Conservation (phyloP, 257 asterid genomes). For the Buddleja alternifolia region DNA sequence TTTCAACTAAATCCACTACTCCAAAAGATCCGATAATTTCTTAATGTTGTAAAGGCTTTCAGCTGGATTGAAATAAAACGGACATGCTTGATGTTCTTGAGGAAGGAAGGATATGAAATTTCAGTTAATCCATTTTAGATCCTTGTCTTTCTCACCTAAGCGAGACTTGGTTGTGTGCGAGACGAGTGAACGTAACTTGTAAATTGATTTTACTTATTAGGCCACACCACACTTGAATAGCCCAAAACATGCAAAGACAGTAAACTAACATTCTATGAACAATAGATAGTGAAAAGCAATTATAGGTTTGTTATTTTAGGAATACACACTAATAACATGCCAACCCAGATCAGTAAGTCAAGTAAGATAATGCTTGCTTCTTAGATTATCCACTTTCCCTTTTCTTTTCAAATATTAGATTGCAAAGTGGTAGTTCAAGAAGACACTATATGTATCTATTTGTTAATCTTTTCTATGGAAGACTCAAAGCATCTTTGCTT, state of each 20-base stretch:
- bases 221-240: not conserved
- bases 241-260: not conserved
- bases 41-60: not conserved
- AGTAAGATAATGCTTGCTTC: not conserved
- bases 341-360: not conserved
- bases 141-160: not conserved
- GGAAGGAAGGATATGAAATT: not conserved
- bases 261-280: not conserved
- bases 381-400: not conserved
- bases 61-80: not conserved
- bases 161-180: not conserved
- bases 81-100: conserved; percentile 11
- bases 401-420: not conserved
- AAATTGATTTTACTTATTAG: not conserved
- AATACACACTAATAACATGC: not conserved
- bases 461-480: not conserved
- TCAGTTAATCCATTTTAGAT: not conserved
- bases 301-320: not conserved
- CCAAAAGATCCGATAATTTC: conserved; percentile 1
- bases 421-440: not conserved
- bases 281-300: not conserved
- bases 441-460: not conserved
- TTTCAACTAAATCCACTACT: not conserved
- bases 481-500: not conserved
- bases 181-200: not conserved